Base-by-base conservation (phyloP, 768 basidiomycete species). In the Lactarius indigo region DNA sequence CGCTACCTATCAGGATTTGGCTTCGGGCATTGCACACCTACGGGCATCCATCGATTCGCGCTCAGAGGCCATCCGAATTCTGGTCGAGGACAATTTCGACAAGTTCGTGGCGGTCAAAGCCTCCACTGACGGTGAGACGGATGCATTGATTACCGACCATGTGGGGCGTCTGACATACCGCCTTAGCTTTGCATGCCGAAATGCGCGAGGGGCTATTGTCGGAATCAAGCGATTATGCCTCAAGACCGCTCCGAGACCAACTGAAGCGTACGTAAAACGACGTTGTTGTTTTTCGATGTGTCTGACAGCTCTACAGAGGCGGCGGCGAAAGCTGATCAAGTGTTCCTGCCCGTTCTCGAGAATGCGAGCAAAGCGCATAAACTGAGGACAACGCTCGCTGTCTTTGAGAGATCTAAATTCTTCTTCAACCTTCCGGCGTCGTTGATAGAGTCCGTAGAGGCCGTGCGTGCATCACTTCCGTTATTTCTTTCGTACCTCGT, bases 51-150 rank as follows among this genome's bases (percentile, higher is more conserved):
- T 98, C 65, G 96, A 98, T 73, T 84, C 90, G 2, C 87, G 96
- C 54, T 96, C 94, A 1, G 92, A 96, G 71, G 97, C 96, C n/a
- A 89, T 98, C 64, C 83, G 95, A 47, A 86, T 96, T 26, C 83
- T 99, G 37, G 97, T 99, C 12, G 96, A 98, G 75, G 94, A 98
- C 72, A 97, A 98, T 76, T 98, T 98, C 76, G 96, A 98, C 78
- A 84, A 94, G 15, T 99, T 98, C 73, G 96, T 98, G 20, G 92
- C 93, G 3, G 96, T 99, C 64, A 99, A 99, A 73, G 92, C 93
- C 10, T 92, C 91, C 10, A 96, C 92, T n/a, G 96, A 96, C 77
- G 91, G 96, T 95, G 76, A 61, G 79, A 60, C 57, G 39, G 18
- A 33, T 18, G 9, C 20, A 59, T 31, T 47, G 10, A 17, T 26